phyloP scores from a whole-genome alignment of 371 early-diverging fungal species.

The Haplosporangium sp. region DNA sequence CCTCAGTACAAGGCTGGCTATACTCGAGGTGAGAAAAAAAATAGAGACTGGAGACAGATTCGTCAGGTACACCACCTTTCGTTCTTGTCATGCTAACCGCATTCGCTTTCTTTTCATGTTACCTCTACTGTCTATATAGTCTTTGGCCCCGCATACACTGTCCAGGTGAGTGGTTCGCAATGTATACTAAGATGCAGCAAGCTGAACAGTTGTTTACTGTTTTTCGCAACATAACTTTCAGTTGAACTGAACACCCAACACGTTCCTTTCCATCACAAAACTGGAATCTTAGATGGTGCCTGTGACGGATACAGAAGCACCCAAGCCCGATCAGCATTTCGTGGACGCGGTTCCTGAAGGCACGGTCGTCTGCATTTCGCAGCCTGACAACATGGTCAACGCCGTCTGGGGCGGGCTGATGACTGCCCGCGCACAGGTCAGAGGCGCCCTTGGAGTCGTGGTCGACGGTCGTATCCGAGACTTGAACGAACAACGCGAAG shows the following conservation, averaged over 20 bases:
- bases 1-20: conserved; percentile 69
- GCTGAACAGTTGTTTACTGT: no score
- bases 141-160: conserved; percentile 83
- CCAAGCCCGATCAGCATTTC: conserved; percentile 55
- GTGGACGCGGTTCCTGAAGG: conserved; percentile 67
- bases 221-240: no score
- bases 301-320: conserved; percentile 24
- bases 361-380: conserved; percentile 75
- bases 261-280: neutral
- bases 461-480: conserved; percentile 85
- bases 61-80: no score
- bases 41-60: neutral
- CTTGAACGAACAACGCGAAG: conserved; percentile 71
- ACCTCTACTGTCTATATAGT: conserved; percentile 41
- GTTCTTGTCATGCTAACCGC: neutral
- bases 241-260: neutral
- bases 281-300: conserved; percentile 40
- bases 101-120: neutral
- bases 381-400: conserved; percentile 70
- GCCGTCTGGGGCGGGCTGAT: conserved; percentile 89
- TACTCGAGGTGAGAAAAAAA: conserved; percentile 47
- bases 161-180: conserved; percentile 59
- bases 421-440: conserved; percentile 76
- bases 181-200: no score
- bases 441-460: conserved; percentile 74